Conservation (phyloP, 306 rosid species). For the Gastrolobium villosum region DNA sequence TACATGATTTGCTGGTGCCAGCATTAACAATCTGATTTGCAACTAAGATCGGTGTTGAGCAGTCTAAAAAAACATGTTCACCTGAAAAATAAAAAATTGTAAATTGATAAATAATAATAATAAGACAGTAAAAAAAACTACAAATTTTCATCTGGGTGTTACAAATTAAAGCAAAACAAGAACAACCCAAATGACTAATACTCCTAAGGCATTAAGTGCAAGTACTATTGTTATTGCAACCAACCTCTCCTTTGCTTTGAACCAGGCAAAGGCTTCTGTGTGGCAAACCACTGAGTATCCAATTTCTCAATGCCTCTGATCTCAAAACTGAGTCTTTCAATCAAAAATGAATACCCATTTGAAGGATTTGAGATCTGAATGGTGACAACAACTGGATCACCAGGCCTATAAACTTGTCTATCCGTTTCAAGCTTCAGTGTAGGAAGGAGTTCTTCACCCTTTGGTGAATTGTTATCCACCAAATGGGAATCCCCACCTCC, state of each 20-base stretch:
- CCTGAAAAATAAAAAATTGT: slow-evolving; percentile 59
- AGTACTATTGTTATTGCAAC: slow-evolving; percentile 2
- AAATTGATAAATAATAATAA: background rate
- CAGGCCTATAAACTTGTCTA: slow-evolving; percentile 87
- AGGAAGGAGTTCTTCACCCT: slow-evolving; percentile 55
- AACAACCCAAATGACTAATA: slow-evolving; percentile 11
- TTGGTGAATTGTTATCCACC: slow-evolving; percentile 37
- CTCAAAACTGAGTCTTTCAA: slow-evolving; percentile 87
- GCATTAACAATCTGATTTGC: slow-evolving; percentile 82
- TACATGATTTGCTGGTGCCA: slow-evolving; percentile 87
- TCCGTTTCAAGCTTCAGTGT: slow-evolving; percentile 78
- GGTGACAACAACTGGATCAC: slow-evolving; percentile 81
- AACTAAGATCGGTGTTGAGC: slow-evolving; percentile 68
- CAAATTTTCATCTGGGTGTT: slow-evolving; percentile 4
- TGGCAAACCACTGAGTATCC: slow-evolving; percentile 92
- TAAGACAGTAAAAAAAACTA: background rate
- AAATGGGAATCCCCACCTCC: slow-evolving; percentile 60
- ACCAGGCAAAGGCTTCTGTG: slow-evolving; percentile 80
- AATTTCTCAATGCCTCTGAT: slow-evolving; percentile 85
- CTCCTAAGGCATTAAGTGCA: background rate
- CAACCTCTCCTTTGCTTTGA: slow-evolving; percentile 89
- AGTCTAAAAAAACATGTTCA: slow-evolving; percentile 79
- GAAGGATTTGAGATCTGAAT: slow-evolving; percentile 75
- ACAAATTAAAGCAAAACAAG: slow-evolving; percentile 39
- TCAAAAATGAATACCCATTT: slow-evolving; percentile 64